Conservation (phyloP, 1,284 basidiomycete genomes). For the Pseudozyma sp. region DNA sequence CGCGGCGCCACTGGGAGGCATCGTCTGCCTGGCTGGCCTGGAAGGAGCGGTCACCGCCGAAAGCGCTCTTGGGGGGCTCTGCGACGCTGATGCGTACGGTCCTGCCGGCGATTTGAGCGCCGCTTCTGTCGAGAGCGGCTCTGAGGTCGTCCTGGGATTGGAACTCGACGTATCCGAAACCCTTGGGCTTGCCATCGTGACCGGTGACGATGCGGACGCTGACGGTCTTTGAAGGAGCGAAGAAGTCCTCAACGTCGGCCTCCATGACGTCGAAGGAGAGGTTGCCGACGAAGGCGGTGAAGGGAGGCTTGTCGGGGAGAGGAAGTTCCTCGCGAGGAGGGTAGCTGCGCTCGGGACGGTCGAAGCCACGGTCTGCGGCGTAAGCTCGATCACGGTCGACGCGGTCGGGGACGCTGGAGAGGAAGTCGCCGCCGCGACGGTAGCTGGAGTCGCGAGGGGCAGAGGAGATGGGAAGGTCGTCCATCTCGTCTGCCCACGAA, state of each 20-base stretch:
- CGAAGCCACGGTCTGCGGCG: slow-evolving; percentile 35
- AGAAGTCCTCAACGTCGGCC: slow-evolving; percentile 81
- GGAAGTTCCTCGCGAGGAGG: slow-evolving; percentile 86
- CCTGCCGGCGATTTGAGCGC: slow-evolving; percentile 76
- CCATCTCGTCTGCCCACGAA: slow-evolving; percentile 68
- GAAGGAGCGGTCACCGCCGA: slow-evolving; percentile 41
- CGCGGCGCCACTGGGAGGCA: slow-evolving; percentile 81
- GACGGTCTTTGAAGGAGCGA: slow-evolving; percentile 72
- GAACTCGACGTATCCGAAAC: slow-evolving; percentile 98
- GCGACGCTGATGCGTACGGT: slow-evolving; percentile 91
- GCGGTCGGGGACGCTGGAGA: slow-evolving; percentile 57
- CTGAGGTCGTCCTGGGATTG: slow-evolving; percentile 83
- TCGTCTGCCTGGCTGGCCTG: slow-evolving; percentile 70
- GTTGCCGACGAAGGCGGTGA: slow-evolving; percentile 95
- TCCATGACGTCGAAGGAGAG: slow-evolving; percentile 92
- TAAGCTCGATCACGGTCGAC: slow-evolving; percentile 45
- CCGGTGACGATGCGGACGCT: slow-evolving; percentile 93
- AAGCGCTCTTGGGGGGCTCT: slow-evolving; percentile 77
- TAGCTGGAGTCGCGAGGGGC: slow-evolving; percentile 46
- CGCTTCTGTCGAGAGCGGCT: slow-evolving; percentile 73
- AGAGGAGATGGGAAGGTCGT: slow-evolving; percentile 64
- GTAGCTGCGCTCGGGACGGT: slow-evolving; percentile 47
- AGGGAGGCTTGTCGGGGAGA: slow-evolving; percentile 92
- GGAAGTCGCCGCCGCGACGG: slow-evolving; percentile 53
- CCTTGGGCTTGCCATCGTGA: slow-evolving; percentile 87